Evolutionary conservation across 2,329 filamentous ascomycete species (phyloP), one percentile per base, ranked within the genome.

Genomic region (Trichoderma brevicompactum): DNA sequence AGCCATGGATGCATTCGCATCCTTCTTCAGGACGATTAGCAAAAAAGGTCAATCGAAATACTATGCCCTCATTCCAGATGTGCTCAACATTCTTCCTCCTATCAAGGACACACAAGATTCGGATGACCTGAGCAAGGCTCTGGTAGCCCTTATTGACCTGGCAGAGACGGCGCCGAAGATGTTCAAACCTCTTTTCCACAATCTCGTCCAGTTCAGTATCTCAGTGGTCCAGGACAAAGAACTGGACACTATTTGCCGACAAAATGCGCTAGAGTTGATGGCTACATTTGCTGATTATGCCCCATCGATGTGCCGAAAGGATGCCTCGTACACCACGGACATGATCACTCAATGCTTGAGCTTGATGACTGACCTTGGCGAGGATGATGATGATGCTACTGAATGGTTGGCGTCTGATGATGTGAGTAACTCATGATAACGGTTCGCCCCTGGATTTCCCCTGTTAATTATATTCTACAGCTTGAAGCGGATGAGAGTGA

Each of bases 261-360:
- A 99, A 78, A 98, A 98, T 75, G 93, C 94, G 0, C 83, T 99
- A 48, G 95, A 99, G 77, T 85, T 99, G 64, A 97, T 99, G 92
- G 94, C 94, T 32, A 99, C 95, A 0, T 99, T 99, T 76, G 94
- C 94, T 70, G 95, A 99, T 75, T 95, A 94, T 73, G 91, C 92
- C 1, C 93, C 95, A 5, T 90, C 90, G 43, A 94, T 98, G 89
- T 98, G 95, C 82, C 92, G 90, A 75, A 97, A 97, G 76, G 94
- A 99, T 74, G 79, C 88, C n/a, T 90, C 88, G 10, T 99, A 96
- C 79, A 95, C 94, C 2, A 89, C 87, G 67, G 93, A 97, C 69
- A 99, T 99, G 95, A 96, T 99, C 69, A 98, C 94, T 0, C 95
- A 99, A 78, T 99, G 95, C 77, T 81, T 99, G 70, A 98, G 94